phyloP scores from a whole-genome alignment of 441 rosid species.

The Croton setiger region DNA sequence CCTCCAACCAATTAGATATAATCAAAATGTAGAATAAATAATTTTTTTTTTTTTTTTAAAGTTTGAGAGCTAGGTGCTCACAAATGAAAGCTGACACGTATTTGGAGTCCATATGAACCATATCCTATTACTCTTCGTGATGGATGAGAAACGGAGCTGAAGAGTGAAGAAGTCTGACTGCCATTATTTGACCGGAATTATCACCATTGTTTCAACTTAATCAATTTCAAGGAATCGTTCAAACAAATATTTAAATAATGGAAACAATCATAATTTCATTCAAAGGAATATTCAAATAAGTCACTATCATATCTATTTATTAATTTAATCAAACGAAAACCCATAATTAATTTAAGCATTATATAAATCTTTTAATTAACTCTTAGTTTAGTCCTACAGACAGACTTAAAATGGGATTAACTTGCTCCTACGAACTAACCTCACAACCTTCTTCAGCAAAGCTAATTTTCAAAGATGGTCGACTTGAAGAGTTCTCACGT shows the following conservation, averaged over 20 bases:
- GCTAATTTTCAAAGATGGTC: conserved; percentile 38
- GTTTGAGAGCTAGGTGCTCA: too few species aligned
- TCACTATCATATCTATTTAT: not conserved
- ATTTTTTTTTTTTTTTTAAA: too few species aligned
- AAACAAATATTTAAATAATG: too few species aligned
- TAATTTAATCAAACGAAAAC: not conserved
- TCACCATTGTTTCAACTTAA: too few species aligned
- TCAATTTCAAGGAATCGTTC: too few species aligned
- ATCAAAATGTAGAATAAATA: too few species aligned
- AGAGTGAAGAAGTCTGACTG: not conserved
- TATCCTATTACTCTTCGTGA: not conserved
- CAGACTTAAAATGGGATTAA: conserved; percentile 24
- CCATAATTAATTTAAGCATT: not conserved
- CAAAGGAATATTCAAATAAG: not conserved
- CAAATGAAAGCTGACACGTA: not conserved
- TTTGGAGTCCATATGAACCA: too few species aligned
- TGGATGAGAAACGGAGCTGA: not conserved
- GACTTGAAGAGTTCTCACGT: conserved; percentile 42
- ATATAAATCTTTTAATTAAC: not conserved
- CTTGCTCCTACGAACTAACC: conserved; percentile 28
- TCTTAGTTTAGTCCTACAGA: too few species aligned
- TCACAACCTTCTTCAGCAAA: conserved; percentile 30
- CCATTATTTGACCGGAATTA: not conserved
- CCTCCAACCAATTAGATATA: too few species aligned
- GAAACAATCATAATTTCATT: not conserved